A percentile compares a stretch with the other conserved stretches of the same genome.
Conservation (phyloP, 352 stramenopile genomes). For the Pythium aquatile region DNA sequence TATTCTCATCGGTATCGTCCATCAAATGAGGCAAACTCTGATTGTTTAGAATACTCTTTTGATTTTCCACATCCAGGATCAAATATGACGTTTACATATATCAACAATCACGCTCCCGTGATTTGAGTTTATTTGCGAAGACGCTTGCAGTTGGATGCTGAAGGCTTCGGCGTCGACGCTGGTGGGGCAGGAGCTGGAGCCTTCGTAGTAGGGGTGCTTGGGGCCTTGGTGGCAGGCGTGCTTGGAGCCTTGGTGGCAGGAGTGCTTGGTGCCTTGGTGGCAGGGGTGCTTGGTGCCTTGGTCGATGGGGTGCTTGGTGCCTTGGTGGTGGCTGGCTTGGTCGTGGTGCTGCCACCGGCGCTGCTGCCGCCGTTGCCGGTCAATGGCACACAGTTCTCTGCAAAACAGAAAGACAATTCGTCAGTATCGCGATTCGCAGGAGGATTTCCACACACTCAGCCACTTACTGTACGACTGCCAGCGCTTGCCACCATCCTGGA, state of each 20-base stretch:
- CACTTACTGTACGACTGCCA: conserved; percentile 16
- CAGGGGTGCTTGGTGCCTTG: background rate
- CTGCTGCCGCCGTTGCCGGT: conserved; percentile 16
- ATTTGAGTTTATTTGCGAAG: background rate
- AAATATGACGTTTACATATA: conserved; percentile 1
- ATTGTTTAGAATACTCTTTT: background rate
- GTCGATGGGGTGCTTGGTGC: background rate
- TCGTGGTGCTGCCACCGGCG: background rate
- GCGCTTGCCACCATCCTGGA: conserved; percentile 17
- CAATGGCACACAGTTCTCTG: conserved; percentile 25
- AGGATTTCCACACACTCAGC: background rate
- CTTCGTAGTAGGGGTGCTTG: background rate
- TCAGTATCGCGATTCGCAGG: background rate
- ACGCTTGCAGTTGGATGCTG: conserved; percentile 1
- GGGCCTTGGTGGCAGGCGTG: background rate
- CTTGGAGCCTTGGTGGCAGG: background rate
- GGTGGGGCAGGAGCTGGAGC: background rate
- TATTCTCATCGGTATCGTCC: background rate
- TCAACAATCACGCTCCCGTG: background rate
- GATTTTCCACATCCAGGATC: background rate
- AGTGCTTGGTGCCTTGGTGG: background rate
- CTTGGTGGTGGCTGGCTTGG: conserved; percentile 4
- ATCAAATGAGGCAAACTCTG: background rate
- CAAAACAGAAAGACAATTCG: background rate
- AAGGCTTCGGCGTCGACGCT: background rate